Base-by-base conservation (phyloP, 768 basidiomycete species). In the Lanmaoa rubissima region DNA sequence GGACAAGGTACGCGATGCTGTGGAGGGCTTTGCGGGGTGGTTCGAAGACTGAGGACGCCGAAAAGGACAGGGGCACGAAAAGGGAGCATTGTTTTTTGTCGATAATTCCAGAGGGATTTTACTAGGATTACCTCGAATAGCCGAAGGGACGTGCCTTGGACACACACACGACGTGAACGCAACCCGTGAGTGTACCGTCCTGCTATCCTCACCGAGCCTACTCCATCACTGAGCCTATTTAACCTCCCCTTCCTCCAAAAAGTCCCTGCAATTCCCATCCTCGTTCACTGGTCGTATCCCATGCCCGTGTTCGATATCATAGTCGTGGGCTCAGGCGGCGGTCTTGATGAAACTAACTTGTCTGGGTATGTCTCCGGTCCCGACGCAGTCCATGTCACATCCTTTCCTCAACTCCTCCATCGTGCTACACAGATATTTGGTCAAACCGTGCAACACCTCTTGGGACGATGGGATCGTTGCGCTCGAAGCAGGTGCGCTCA, bases 391-490 rank as follows among this genome's bases (percentile, higher is more conserved):
- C 26, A 1, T 24, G 10, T 46, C 38, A 8, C 42, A 19, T 42
- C 49, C 35, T 60, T 52, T 44, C 35, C 48, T 42, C 57, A 61
- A 28, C 63, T 21, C 58, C 61, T 57, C 57, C 44, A 28, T 47
- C 19, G 41, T 49, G 19, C 39, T 43, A 16, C 45, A 31, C 65
- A 95, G 94, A n/a, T 98, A 96, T 76, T 76, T 97, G 50, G 72
- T 97, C 69, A 98, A 98, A 68, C 81, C 90, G 9, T 76, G 72
- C 60, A 69, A 76, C 36, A 66, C 78, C 11, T 66, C 74, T 10
- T 98, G 95, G 95, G 78, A 82, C 57, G 88, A 92, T 45, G 94
- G 94, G 5, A 82, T 89, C 45, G 61, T 96, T 7, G 89, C 86
- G 2, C 69, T 98, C 50, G 96, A 98, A 76, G 96, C 92, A 68